Evolutionary conservation across 2,329 filamentous ascomycete genomes (phyloP), one percentile per base, ranked within the genome.

Genomic region (Aspergillus transmontanensis): DNA sequence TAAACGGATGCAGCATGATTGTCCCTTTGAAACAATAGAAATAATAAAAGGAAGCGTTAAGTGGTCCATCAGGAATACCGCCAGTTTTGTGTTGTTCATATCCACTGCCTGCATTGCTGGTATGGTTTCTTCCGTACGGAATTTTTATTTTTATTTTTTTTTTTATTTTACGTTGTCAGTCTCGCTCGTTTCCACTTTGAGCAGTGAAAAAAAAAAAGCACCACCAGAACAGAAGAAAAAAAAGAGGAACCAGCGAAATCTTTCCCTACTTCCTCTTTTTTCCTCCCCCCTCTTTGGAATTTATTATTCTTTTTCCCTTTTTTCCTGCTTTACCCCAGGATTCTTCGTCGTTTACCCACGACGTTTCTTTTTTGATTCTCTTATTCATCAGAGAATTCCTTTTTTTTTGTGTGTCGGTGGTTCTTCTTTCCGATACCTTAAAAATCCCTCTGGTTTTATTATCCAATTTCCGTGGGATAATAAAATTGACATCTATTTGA

Each of bases 281-380:
- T 60, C 57, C 41, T 62, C 63, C 58, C 63, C 57, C 59, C 60
- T 61, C 56, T 66, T 59, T 67, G 30, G 50, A 36, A 11, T 61
- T 61, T 64, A 51, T 59, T 58, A 57, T 59, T 45, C 48, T 36
- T 56, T 32, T 62, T 61, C 41, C 45, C 62, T 69, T 71, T 61
- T 64, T 55, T 59, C 61, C 60, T 64, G 60, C 55, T 58, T 63
- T 59, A 57, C 66, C 62, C 66, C 63, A 64, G 57, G 32, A 67
- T 51, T 46, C 61, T 65, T 67, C 66, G 67, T 69, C 67, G 67
- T 66, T 66, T 16, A 64, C 64, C 62, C 68, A 67, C 68, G 68
- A 67, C 68, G 63, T 64, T 58, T 51, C 58, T 48, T 57, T 61
- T 51, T 59, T 58, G 26, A 58, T 21, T 51, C 48, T 51, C 32